Evolutionary conservation across 1,284 basidiomycete species (phyloP), one percentile per base, ranked within the genome.

Genomic region (Rhodotorula sp.): DNA sequence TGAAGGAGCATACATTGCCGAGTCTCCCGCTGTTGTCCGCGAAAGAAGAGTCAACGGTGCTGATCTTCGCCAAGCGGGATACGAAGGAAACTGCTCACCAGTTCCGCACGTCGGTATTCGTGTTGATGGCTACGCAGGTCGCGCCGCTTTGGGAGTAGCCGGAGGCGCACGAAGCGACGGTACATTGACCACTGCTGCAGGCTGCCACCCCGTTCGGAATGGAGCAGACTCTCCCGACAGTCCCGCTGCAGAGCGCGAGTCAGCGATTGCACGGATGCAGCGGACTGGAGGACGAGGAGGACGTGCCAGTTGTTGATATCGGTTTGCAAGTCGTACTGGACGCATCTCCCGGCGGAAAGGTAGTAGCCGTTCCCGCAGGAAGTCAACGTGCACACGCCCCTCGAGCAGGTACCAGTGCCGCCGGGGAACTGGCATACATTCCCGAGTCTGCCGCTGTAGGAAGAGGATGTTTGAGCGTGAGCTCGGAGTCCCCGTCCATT

Each of bases 221-320:
- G 0, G 65, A 50, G 60, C 67, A 69, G 3, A 52, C 43, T 60
- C 64, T 65, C 31, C 68, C 71, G 55, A 69, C 28, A 26, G 59
- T 59, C 16, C 71, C 68, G 54, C 21, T 45, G 23, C 18, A 26
- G 14, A 26, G 38, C 5, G 8, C 5, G 8, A 26, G 7, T 21
- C n/a, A 34, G n/a, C 43, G 7, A 8, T 34, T 10, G 38, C 38
- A 14, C 38, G 3, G 19, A n/a, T 21, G 6, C n/a, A 34, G 38
- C 1, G 7, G 5, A 19, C 18, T 19, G 16, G 15, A 16, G 5
- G n/a, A 16, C 15, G 28, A 15, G 16, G 21, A 26, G 23, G 34
- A 48, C 55, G n/a, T 52, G 59, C 62, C 71, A 75, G 64, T 75
- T 75, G 18, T 70, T 62, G 15, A 48, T n/a, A 62, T 75, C 73